Evolutionary conservation across 2,329 filamentous ascomycete genomes (phyloP), one percentile per base, ranked within the genome.

Genomic region (Corinectria fuckeliana): DNA sequence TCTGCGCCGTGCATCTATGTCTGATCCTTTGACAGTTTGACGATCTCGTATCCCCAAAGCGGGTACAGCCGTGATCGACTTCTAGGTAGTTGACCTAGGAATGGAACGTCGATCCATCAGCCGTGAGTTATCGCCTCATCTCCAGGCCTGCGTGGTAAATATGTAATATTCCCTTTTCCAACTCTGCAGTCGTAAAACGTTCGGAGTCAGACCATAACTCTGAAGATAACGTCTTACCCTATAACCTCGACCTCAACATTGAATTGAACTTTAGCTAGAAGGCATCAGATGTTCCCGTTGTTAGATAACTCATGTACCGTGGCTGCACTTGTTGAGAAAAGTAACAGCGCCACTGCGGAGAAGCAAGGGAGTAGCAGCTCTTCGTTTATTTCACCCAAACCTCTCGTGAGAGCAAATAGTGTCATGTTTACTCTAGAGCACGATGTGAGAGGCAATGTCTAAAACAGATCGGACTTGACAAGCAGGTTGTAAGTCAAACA

Each of bases 51-150:
- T 39, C 44, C 49, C 56, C 50, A 58, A 36, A 16, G 47, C 58
- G 58, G 63, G 51, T 58, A 38, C 58, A 62, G 50, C 62, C 60
- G 62, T 58, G 64, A 68, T 67, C 64, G 62, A 56, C 61, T 50
- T 39, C 41, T 45, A 50, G 45, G 18, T 57, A 39, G 34, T n/a
- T 26, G 13, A 25, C 36, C 32, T 9, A 39, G 45, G 50, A 59
- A 59, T 59, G 44, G 26, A 58, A 52, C 25, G 61, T 56, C 45
- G 55, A 60, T 60, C 56, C 7, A 25, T 39, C 20, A 13, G 10
- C n/a, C 42, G n/a, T n/a, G 21, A n/a, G n/a, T 39, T 18, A 38
- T 21, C 20, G 18, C 23, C 39, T 28, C 20, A 36, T 39, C 23
- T 34, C 28, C n/a, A 50, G 38, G 25, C 23, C 20, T n/a, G 2